Evolutionary conservation across 2,329 filamentous ascomycete species (phyloP).

Genomic region (Saccharata proteae): DNA sequence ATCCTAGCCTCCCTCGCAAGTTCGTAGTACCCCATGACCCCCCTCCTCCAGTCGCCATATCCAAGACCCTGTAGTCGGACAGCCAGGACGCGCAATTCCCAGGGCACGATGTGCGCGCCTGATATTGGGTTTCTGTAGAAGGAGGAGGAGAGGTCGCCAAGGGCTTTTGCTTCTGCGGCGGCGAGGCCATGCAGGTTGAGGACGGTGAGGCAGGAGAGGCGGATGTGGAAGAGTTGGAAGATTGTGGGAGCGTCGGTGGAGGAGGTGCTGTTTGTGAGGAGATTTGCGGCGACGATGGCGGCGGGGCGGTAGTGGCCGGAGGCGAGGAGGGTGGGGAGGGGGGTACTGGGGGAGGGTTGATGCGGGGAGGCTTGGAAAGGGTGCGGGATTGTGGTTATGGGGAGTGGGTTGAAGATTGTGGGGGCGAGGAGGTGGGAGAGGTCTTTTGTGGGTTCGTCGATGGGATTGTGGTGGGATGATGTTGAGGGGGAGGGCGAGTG

Average conservation of each 20-base stretch:
- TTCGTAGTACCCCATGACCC: slow-evolving; percentile 85
- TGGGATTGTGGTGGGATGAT: slow-evolving; percentile 13
- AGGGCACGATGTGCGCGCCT: slow-evolving; percentile 54
- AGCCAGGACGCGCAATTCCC: slow-evolving; percentile 71
- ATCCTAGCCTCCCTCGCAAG: slow-evolving; percentile 65
- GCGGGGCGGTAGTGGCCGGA: slow-evolving; percentile 70
- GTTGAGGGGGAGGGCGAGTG: slow-evolving; percentile 12
- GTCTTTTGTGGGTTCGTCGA: slow-evolving; percentile 47
- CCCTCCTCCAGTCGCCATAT: slow-evolving; percentile 70
- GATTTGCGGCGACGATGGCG: slow-evolving; percentile 53
- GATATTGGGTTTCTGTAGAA: slow-evolving; percentile 37
- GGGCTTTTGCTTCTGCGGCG: slow-evolving; percentile 48
- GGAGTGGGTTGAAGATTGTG: slow-evolving; percentile 72
- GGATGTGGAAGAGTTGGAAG: slow-evolving; percentile 66
- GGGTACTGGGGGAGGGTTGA: slow-evolving; percentile 45
- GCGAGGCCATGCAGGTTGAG: slow-evolving; percentile 50
- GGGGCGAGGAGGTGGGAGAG: slow-evolving; percentile 70
- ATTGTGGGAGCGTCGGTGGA: slow-evolving; percentile 53
- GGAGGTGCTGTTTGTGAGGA: slow-evolving; percentile 39
- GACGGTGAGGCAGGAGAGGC: slow-evolving; percentile 70
- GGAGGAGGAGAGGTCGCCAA: slow-evolving; percentile 50
- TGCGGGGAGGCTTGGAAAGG: slow-evolving; percentile 59
- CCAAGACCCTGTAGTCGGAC: slow-evolving; percentile 77
- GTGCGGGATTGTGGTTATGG: slow-evolving; percentile 45
- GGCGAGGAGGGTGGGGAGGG: slow-evolving; percentile 56